Base-by-base conservation (phyloP, 2,329 filamentous ascomycete species). In the Zasmidium cellare region DNA sequence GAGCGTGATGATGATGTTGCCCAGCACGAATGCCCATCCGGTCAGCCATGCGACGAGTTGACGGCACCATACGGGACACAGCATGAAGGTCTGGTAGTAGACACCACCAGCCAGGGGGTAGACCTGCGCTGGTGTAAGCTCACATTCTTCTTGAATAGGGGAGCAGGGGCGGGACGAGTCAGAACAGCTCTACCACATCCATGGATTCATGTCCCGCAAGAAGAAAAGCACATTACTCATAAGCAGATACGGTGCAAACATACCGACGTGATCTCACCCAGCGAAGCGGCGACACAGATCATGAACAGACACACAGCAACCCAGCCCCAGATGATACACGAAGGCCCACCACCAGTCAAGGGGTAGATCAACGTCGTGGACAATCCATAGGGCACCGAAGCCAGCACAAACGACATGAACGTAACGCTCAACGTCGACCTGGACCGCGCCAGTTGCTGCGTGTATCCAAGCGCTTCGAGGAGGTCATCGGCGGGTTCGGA, bases 1-100 rank as follows among this genome's bases (percentile, higher is more conserved):
- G n/a, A 91, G 79, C 0, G 89, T 91, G 65, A 92, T 92, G 64
- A 87, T 91, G 72, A 91, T 87, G 75, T 92, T 92, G 58, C 90
- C 90, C 52, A 91, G 85, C 18, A 90, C 83, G 70, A 89, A 92
- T 20, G 87, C 79, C 88, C 88, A 92, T 59, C 88, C 88, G 64
- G 86, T 88, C 51, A 89, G 84, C 84, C 87, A 91, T 28, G 86
- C 86, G 16, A 87, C 79, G 16, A 88, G 75, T 45, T 81, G 83
- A 53, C 87, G 85, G 76, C 83, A 87, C 16, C 72, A 74, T 23
- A 80, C 72, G 18, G 86, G 80, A 0, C 88, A 82, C 14, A 92
- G 82, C 84, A 90, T 90, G 70, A 88, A 91, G 5, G 87, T 87
- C 76, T 90, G 88, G 72, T 90, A 91, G 76, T 92, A 91, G 54